Base-by-base conservation (phyloP, 2,329 filamentous ascomycete species). In the Trichoderma hamatum region DNA sequence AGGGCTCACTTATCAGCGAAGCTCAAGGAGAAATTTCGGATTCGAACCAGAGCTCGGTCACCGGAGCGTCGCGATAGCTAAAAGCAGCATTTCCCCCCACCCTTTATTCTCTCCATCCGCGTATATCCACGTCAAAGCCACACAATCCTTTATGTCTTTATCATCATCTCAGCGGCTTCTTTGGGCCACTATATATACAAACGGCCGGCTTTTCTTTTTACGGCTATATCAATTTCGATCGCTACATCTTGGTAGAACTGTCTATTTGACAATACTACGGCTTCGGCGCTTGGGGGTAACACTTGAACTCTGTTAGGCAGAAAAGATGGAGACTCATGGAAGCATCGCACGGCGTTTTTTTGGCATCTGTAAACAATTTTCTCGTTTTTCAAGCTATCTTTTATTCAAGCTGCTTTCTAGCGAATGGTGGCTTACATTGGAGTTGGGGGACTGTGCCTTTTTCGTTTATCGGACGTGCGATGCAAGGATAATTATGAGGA, bases 11-110 rank as follows among this genome's bases (percentile, higher is more conserved):
- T 88, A 46, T 80, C 86, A 7, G 81, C 83, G 54, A 83, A 83
- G 63, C 76, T 89, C 54, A 82, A 83, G 58, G 86, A 86, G 58
- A 84, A 81, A 72, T 87, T 88, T 72, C 82, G 82, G 54, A 82
- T 87, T 68, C 81, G 83, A 51, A 85, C 84, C 14, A 80, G 82
- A 39, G 78, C 83, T 16, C 82, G 85, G 70, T 73, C 76, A 4
- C 72, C 72, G 5, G 71, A 51, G 39, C 54, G 54, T n/a, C 30
- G 39, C 7, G 39, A 51, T 16, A 24, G 54, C n/a, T 64, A 14
- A 43, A 28, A 19, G 7, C 13, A 5, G n/a, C 34, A 28, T 43
- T 32, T 30, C 32, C 24, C 2, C 24, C 3, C 34, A 2, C 10
- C 19, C 13, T 28, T 14, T 56, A 19, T 21, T 39, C 21, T 36